Evolutionary conservation across 1,284 basidiomycete species (phyloP).

Genomic region (Moesziomyces globuligerus): DNA sequence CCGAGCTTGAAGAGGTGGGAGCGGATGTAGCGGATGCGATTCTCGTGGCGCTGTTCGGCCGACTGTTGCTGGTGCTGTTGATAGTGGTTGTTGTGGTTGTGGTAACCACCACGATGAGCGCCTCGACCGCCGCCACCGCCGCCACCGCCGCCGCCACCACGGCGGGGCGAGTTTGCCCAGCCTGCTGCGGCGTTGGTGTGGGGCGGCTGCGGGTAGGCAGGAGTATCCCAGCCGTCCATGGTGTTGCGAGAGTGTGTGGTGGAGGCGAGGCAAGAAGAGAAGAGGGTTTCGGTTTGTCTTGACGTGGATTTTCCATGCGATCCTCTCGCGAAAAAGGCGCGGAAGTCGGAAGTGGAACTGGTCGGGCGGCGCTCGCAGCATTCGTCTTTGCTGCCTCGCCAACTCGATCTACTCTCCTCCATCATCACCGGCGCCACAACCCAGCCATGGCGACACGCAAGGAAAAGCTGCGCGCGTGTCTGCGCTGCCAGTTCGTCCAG

Average conservation of each 20-base stretch:
- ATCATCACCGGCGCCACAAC: not conserved
- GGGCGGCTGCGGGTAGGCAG: not conserved
- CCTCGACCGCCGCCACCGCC: slow-evolving; percentile 21
- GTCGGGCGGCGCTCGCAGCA: no score
- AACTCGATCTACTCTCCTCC: no score
- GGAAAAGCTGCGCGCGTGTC: slow-evolving; percentile 81
- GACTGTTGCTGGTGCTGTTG: slow-evolving; percentile 21
- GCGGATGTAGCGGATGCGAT: slow-evolving; percentile 38
- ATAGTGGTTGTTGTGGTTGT: slow-evolving; percentile 2
- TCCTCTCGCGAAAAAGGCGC: not conserved
- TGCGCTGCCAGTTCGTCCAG: slow-evolving; percentile 90
- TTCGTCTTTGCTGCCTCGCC: no score
- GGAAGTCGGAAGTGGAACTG: not conserved
- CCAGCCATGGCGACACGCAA: slow-evolving; percentile 47
- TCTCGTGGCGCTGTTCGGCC: slow-evolving; percentile 42
- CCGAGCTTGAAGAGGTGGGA: slow-evolving; percentile 54
- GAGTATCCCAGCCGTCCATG: slow-evolving; percentile 34
- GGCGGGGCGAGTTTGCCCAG: slow-evolving; percentile 39
- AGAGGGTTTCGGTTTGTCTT: not conserved
- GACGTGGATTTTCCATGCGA: not conserved
- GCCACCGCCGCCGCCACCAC: slow-evolving; percentile 24
- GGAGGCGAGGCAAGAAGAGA: not conserved
- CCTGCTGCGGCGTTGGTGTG: slow-evolving; percentile 8
- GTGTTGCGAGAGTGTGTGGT: not conserved
- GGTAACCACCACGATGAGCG: slow-evolving; percentile 10